Evolutionary conservation across 2,329 filamentous ascomycete species (phyloP), one percentile per base, ranked within the genome.

Genomic region (Cladosporium sp.): DNA sequence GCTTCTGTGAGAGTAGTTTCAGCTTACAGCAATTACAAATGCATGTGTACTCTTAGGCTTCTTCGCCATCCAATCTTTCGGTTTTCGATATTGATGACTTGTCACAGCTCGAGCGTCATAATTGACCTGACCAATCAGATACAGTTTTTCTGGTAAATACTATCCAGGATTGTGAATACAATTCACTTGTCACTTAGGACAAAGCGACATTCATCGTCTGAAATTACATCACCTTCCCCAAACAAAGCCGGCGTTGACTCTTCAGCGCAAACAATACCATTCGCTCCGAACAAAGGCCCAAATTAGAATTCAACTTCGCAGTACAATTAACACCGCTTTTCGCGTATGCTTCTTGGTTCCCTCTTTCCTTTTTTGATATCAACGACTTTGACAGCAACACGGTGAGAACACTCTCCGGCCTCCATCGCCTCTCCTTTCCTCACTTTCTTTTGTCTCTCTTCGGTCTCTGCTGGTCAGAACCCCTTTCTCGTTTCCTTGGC

Each of bases 401-500:
- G 44, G 36, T 40, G 37, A 48, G 44, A 48, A 40, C 17, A 32
- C 24, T 3, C 24, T 24, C 12, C 32, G 12, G 13, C 40, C 37
- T 20, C 36, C 34, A n/a, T 45, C 34, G 24, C 36, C 9, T 36
- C 22, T 34, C 43, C 22, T 38, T 30, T 13, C 22, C 43, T 27
- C 27, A 48, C 38, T 41, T 29, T 48, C 44, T 34, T 32, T 22
- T 41, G 18, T 41, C 38, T 41, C 11, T 41, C 44, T 48, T 48
- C 44, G 44, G 44, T 48, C 22, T 48, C 44, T 48, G 44, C 44
- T 48, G 44, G 44, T 40, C 44, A 48, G 44, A 48, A 48, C 18
- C 38, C 19, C n/a, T 18, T 18, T 24, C 17, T 13, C 4, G 17
- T 38, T 27, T 30, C 20, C n/a, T 27, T 38, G 12, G 8, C 29